These are phyloP conservation scores for Colletotrichum coccodes DNA, from an alignment of 2,329 filamentous ascomycete genomes.

Conservation along the genomic window DNA sequence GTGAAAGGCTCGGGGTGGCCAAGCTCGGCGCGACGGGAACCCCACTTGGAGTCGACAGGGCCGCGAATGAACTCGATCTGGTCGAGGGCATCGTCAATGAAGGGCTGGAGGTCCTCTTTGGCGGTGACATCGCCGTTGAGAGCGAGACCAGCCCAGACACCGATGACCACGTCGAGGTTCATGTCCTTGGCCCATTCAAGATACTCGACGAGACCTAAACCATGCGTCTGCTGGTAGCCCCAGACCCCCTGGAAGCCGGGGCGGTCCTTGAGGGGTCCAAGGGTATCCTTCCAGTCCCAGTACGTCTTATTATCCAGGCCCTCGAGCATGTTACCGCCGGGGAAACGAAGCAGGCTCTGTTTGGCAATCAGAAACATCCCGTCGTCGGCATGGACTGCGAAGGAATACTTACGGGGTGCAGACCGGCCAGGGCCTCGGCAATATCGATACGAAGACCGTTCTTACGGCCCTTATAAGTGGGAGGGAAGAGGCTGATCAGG, in stretches of 20 bases:
- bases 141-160: constrained; percentile 66
- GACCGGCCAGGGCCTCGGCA: constrained; percentile 59
- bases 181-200: constrained; percentile 70
- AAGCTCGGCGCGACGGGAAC: constrained; percentile 64
- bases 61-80: constrained; percentile 73
- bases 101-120: constrained; percentile 61
- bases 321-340: constrained; percentile 72
- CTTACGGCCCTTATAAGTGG: constrained; percentile 65
- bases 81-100: constrained; percentile 69
- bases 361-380: background rate
- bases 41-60: constrained; percentile 62
- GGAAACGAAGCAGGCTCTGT: constrained; percentile 67
- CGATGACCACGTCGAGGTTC: constrained; percentile 66
- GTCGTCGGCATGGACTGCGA: too few species aligned
- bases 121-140: constrained; percentile 63
- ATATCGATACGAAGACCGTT: constrained; percentile 69
- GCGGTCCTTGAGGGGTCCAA: constrained; percentile 63
- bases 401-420: constrained; percentile 55
- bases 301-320: constrained; percentile 52
- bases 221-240: constrained; percentile 71
- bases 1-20: constrained; percentile 71
- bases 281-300: constrained; percentile 64
- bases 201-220: constrained; percentile 71
- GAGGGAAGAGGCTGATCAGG: constrained; percentile 68
- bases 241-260: constrained; percentile 67